Conservation (phyloP, 192 early-diverging fungal species). For the Backusella mclennaniae region DNA sequence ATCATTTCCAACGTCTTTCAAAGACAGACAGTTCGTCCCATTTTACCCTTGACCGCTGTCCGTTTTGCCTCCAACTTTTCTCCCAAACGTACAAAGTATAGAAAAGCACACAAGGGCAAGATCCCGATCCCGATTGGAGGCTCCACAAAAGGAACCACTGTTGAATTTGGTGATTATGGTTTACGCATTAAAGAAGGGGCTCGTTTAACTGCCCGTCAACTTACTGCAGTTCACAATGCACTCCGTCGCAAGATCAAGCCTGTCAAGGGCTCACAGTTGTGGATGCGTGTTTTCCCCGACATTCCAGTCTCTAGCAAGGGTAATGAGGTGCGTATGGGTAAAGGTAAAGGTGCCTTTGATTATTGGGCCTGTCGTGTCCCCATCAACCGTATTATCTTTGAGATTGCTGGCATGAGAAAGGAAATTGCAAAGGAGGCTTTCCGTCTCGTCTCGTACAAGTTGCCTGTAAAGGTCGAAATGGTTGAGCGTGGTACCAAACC, state of each 20-base stretch:
- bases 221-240: slow-evolving; percentile 72
- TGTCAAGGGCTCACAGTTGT: slow-evolving; percentile 84
- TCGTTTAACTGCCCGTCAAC: slow-evolving; percentile 78
- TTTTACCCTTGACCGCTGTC: slow-evolving; percentile 20
- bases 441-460: slow-evolving; percentile 56
- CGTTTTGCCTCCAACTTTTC: slow-evolving; percentile 70
- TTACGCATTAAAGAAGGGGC: slow-evolving; percentile 83
- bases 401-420: slow-evolving; percentile 78
- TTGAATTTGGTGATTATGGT: slow-evolving; percentile 92
- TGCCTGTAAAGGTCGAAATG: slow-evolving; percentile 72
- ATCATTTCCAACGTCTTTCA: slow-evolving; percentile 5
- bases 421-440: slow-evolving; percentile 81
- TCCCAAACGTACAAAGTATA: slow-evolving; percentile 71
- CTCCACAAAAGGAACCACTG: slow-evolving; percentile 82
- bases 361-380: slow-evolving; percentile 91
- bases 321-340: slow-evolving; percentile 94
- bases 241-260: slow-evolving; percentile 80
- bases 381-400: slow-evolving; percentile 87
- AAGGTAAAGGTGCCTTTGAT: slow-evolving; percentile 94
- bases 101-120: slow-evolving; percentile 88
- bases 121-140: slow-evolving; percentile 79
- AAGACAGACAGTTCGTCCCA: background rate
- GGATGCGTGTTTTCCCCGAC: slow-evolving; percentile 88
- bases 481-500: slow-evolving; percentile 51
- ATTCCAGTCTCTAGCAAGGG: slow-evolving; percentile 91